phyloP scores from a whole-genome alignment of 2,329 filamentous ascomycete species.

The Pestalotiopsis sp. region DNA sequence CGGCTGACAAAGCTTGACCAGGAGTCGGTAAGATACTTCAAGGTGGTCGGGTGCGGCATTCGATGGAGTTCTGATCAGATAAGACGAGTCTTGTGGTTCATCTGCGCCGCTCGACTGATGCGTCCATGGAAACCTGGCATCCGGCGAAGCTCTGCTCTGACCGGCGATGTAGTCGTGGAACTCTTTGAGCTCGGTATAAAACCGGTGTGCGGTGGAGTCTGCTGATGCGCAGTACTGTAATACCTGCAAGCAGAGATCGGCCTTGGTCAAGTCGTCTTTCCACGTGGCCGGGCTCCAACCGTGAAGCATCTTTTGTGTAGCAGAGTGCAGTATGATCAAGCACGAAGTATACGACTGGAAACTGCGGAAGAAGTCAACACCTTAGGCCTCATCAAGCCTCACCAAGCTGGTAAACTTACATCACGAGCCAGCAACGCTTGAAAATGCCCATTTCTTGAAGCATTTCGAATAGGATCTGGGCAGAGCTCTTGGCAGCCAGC shows the following conservation, averaged over 20 bases:
- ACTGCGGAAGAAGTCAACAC: conserved; percentile 15
- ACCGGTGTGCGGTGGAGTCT: conserved; percentile 5
- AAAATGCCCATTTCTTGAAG: conserved; percentile 23
- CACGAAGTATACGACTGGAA: conserved; percentile 33
- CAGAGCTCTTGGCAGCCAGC: conserved; percentile 27
- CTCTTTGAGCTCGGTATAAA: not conserved
- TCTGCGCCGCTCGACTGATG: not conserved
- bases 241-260: conserved; percentile 26
- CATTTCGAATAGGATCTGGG: conserved; percentile 26
- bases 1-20: conserved; percentile 14
- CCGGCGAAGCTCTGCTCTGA: not conserved
- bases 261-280: conserved; percentile 27
- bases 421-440: conserved; percentile 31
- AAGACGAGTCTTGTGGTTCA: not conserved
- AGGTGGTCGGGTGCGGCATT: not conserved
- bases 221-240: conserved; percentile 15
- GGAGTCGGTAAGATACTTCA: not conserved
- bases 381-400: not conserved
- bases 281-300: conserved; percentile 23
- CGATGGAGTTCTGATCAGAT: conserved; percentile 5
- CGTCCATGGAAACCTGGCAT: not conserved
- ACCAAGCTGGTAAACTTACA: conserved; percentile 23
- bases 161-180: not conserved
- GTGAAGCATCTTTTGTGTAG: conserved; percentile 33
- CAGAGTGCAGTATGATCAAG: conserved; percentile 31